Base-by-base conservation (phyloP, 495 filamentous ascomycete genomes). In the Penicillium maclennaniae region DNA sequence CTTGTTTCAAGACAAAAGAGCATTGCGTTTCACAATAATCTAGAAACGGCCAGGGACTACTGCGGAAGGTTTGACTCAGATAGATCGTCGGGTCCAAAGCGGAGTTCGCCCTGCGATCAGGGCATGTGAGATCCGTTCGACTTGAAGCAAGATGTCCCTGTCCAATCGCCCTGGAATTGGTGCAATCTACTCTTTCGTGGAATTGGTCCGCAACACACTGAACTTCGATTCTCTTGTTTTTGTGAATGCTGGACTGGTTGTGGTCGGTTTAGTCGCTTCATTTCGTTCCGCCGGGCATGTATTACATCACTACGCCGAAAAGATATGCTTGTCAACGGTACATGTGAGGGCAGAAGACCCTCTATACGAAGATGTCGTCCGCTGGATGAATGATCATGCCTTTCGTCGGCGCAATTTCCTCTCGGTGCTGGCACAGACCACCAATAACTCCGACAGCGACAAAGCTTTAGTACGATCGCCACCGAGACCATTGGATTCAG, bases 361-460 rank as follows among this genome's bases (percentile, higher is more conserved):
- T 8, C 48, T 51, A 15, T 51, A 51, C 19, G 16, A 43, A 0
- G 48, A 51, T 20, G 20, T 51, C 2, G 28, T 51, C 21, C 48
- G 38, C 9, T 51, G 48, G 48, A 51, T 51, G 48, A 51, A 51
- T 16, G 48, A 51, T n/a, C 48, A 51, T 37, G 48, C 28, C 0
- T 51, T 51, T 28, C 37, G 39, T 7, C 14, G 27, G 36, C 39
- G 39, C 26, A 51, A 51, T 17, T 51, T 51, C 15, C 48, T 41
- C 15, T 51, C 48, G 16, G 48, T 51, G 5, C 48, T 51, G 14
- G 48, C 48, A 27, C 38, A 43, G 20, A 51, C 48, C 7, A 51
- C 20, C 25, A 51, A 43, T 16, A 43, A 23, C 15, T 25, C 38
- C 16, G 39, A 50, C 25, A 20, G 7, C 15, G 47, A 51, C 15